phyloP scores from a whole-genome alignment of 1,284 basidiomycete genomes.

The Heterobasidion annosum region DNA sequence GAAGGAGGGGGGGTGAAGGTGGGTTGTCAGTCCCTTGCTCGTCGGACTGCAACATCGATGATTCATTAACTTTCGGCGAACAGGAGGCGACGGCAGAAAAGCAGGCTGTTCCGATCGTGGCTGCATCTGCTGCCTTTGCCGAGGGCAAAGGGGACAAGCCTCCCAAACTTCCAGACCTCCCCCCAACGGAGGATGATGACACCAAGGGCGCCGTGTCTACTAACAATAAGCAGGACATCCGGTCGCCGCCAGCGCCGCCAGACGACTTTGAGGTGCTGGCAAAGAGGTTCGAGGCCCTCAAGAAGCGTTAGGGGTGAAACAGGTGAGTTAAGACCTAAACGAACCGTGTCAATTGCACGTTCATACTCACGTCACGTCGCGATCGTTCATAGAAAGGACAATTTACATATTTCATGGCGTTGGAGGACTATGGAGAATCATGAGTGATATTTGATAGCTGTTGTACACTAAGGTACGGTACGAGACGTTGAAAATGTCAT shows the following conservation, averaged over 20 bases:
- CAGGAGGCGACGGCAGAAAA: neutral
- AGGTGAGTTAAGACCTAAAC: no score
- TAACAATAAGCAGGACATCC: constrained; percentile 6
- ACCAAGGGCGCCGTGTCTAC: constrained; percentile 15
- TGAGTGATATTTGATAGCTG: neutral
- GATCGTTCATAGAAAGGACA: no score
- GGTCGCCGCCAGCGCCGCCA: constrained; percentile 17
- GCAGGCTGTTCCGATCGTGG: neutral
- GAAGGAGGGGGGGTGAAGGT: constrained; percentile 14
- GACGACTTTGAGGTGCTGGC: constrained; percentile 68
- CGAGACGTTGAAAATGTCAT: neutral
- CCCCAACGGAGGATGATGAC: constrained; percentile 32
- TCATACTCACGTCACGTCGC: no score
- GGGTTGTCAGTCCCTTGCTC: neutral
- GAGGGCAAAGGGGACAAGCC: constrained; percentile 19
- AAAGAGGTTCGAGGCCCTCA: constrained; percentile 71
- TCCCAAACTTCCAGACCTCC: constrained; percentile 36
- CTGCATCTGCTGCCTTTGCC: neutral
- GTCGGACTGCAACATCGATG: no score
- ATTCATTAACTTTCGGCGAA: neutral
- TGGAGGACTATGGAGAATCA: neutral
- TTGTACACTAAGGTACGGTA: neutral
- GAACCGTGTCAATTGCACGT: no score
- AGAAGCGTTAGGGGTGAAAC: constrained; percentile 44
- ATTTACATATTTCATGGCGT: no score